phyloP scores from a whole-genome alignment of 805 yeast species.

The Ogataea degrootiae region DNA sequence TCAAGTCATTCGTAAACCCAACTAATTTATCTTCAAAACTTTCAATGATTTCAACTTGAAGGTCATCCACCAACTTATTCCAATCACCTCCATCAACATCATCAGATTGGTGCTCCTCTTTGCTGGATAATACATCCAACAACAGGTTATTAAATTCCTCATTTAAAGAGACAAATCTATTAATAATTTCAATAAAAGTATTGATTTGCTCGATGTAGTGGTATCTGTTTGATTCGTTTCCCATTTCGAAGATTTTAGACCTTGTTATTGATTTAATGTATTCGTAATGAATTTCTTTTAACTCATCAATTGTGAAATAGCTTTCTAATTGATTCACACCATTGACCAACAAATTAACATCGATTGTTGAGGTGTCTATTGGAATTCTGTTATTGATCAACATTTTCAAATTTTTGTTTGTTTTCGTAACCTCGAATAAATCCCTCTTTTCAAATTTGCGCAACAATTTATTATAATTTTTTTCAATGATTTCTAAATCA shows the following conservation, averaged over 20 bases:
- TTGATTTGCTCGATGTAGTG: slow-evolving; percentile 40
- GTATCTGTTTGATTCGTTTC: slow-evolving; percentile 34
- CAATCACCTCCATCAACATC: slow-evolving; percentile 25
- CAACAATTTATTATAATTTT: slow-evolving; percentile 27
- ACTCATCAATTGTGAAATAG: slow-evolving; percentile 33
- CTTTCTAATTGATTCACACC: no score
- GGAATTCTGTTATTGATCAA: slow-evolving; percentile 9
- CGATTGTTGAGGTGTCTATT: slow-evolving; percentile 3
- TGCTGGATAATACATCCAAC: slow-evolving; percentile 30
- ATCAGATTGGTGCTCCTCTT: slow-evolving; percentile 17
- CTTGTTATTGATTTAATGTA: slow-evolving; percentile 34
- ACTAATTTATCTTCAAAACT: slow-evolving; percentile 40
- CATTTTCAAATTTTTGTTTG: slow-evolving; percentile 15
- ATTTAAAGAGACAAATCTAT: slow-evolving; percentile 35
- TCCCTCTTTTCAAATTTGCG: slow-evolving; percentile 16
- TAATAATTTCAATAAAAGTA: slow-evolving; percentile 31
- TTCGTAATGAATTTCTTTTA: slow-evolving; percentile 32
- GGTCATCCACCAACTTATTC: slow-evolving; percentile 34
- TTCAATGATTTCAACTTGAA: slow-evolving; percentile 36
- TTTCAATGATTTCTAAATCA: slow-evolving; percentile 43
- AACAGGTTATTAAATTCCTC: slow-evolving; percentile 34
- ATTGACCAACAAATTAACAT: no score
- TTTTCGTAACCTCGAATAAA: slow-evolving; percentile 8
- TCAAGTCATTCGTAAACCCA: slow-evolving; percentile 46
- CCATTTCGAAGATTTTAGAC: slow-evolving; percentile 31